These are phyloP conservation scores for Pythium vanterpoolii DNA, from an alignment of 352 stramenopile species.

Conservation along the genomic window DNA sequence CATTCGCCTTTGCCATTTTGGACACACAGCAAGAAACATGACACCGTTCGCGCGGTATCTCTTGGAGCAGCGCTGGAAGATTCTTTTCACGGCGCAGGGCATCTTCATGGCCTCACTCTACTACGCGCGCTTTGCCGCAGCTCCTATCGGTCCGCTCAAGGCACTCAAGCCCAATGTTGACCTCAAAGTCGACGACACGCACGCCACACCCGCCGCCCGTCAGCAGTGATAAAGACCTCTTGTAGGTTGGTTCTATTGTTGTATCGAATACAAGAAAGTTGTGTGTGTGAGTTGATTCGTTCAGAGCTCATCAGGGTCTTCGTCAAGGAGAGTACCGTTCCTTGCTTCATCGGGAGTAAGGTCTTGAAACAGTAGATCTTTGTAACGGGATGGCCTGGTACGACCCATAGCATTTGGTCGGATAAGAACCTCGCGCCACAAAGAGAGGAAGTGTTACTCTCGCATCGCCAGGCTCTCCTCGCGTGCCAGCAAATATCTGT, in stretches of 20 bases:
- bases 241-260: background rate
- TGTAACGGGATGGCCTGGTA: too few relatives aligned
- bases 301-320: background rate
- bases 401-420: too few relatives aligned
- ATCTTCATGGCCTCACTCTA: constrained; percentile 65
- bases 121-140: constrained; percentile 49
- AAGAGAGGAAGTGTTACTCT: too few relatives aligned
- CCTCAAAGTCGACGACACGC: constrained; percentile 26
- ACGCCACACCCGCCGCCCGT: background rate
- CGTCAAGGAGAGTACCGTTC: too few relatives aligned
- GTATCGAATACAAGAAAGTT: background rate
- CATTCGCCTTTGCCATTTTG: background rate
- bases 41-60: constrained; percentile 54
- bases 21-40: constrained; percentile 17
- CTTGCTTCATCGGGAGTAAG: too few relatives aligned
- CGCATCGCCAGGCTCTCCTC: too few relatives aligned
- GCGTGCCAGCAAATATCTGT: too few relatives aligned
- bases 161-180: constrained; percentile 23
- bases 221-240: background rate
- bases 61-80: constrained; percentile 69
- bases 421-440: too few relatives aligned
- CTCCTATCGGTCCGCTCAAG: constrained; percentile 23
- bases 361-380: too few relatives aligned
- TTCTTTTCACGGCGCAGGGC: constrained; percentile 65
- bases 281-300: background rate